Evolutionary conservation across 1,284 basidiomycete species (phyloP), one percentile per base, ranked within the genome.

Genomic region (Apiotrichum domesticum): DNA sequence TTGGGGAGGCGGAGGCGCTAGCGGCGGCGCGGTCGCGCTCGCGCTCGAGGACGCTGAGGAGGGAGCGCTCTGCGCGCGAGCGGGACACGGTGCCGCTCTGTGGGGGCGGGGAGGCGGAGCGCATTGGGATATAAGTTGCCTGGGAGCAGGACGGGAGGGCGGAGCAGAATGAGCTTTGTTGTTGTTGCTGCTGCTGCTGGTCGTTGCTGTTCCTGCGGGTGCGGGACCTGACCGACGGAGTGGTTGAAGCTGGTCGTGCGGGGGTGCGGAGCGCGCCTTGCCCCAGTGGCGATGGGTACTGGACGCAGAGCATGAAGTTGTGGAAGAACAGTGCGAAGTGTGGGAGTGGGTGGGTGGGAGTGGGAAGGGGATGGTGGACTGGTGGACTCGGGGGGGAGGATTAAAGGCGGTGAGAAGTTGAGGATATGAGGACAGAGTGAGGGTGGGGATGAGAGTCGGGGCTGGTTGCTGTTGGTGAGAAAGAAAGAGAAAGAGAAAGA

Each of bases 21-120:
- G 49, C 1, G 37, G 44, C 8, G 41, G n/a, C 6, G 7, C 32
- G 32, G n/a, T 34, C 35, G 5, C 47, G 52, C 42, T 56, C 47
- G 10, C 58, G 58, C 52, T 60, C 58, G 13, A 60, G 58, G 5
- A 60, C 44, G 5, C 48, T 52, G 35, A 56, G 45, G 14, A 60
- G 58, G 1, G 48, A 54, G 11, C 44, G 51, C 45, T 60, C 58
- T n/a, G 58, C 58, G 34, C 49, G 48, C 2, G 52, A 51, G 15
- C 41, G 41, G 6, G 41, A 42, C 11, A n/a, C 4, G 37, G 37
- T 39, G 13, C 37, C 13, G 37, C 37, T 13, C 13, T 8, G 8
- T 8, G 37, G 9, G 4, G 37, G 8, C 37, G 37, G 37, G 4
- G 37, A 8, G 37, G 37, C 13, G 41, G 41, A 42, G 10, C 11